Evolutionary conservation across 805 yeast species (phyloP), one percentile per base, ranked within the genome.

Genomic region (Saturnispora sekii): DNA sequence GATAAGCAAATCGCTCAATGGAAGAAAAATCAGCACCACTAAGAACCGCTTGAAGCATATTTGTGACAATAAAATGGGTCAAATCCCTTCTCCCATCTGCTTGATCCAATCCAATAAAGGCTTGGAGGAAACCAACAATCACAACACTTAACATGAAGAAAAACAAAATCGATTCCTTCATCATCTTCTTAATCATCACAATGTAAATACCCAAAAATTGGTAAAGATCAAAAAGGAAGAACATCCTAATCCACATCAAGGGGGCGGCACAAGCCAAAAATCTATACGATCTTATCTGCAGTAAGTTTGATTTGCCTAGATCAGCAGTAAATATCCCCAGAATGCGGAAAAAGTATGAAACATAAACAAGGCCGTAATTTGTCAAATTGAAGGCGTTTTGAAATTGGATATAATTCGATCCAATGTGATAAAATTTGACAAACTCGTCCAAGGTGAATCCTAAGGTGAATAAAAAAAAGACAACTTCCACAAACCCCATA

Each of bases 121-220:
- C 95, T 59, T 87, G 96, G 45, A 85, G 65, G 63, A 87, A 87
- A 0, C 96, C 96, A 40, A 82, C 59, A 49, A 82, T 78, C 32
- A 87, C 79, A 46, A 86, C 74, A 8, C 73, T 65, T 45, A 87
- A 67, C 51, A 87, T 65, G 38, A 84, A 82, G 58, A 87, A 87
- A 66, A 87, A 87, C 11, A 86, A 70, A n/a, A 84, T 60, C 2
- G 93, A 81, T 61, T 87, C 96, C 54, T 81, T 79, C 85, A 87
- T 81, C 86, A 87, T 82, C 46, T 80, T 81, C 56, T 84, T 84
- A 41, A 84, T 66, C 4, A 87, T 90, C 28, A 87, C 90, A 50
- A 87, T 74, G 87, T 87, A 83, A 2, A 88, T 85, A 35, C 96
- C 96, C 40, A 86, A 84, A 61, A 87, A 86, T 53, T 75, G 74